These are phyloP conservation scores for Raphanus hybrid DNA, from an alignment of 441 rosid genomes.

Conservation along the genomic window DNA sequence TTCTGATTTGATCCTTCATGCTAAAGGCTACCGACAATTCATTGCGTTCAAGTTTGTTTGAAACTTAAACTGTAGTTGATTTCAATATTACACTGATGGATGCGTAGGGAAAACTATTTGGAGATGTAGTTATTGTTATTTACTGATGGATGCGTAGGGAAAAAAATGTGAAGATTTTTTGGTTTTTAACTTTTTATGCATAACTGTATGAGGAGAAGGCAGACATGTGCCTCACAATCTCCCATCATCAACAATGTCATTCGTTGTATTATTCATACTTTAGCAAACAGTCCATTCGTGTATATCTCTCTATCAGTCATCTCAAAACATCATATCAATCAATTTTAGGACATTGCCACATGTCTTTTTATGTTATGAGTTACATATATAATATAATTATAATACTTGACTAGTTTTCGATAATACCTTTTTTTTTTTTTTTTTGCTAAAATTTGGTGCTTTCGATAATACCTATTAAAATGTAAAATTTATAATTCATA, in stretches of 20 bases:
- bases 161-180: background rate
- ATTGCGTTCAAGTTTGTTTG: background rate
- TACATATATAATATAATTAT: background rate
- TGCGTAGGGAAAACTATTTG: no score
- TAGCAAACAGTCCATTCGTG: slow-evolving; percentile 11
- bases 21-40: background rate
- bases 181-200: background rate
- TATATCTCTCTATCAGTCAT: slow-evolving; percentile 25
- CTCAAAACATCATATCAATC: slow-evolving; percentile 31
- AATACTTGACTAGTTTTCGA: background rate
- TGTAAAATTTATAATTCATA: background rate
- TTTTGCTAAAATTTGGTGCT: no score
- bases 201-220: background rate
- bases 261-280: slow-evolving; percentile 22
- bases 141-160: no score
- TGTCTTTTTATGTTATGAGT: background rate
- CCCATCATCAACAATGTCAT: slow-evolving; percentile 24
- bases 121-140: no score
- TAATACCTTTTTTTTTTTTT: no score
- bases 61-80: no score
- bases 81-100: no score
- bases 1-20: background rate
- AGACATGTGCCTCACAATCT: slow-evolving; percentile 18
- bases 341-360: slow-evolving; percentile 18
- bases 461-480: background rate